Percentiles rank a stretch among this genome's conserved stretches.
Conservation (phyloP, 2,329 filamentous ascomycete genomes). For the Aulographum hederae region DNA sequence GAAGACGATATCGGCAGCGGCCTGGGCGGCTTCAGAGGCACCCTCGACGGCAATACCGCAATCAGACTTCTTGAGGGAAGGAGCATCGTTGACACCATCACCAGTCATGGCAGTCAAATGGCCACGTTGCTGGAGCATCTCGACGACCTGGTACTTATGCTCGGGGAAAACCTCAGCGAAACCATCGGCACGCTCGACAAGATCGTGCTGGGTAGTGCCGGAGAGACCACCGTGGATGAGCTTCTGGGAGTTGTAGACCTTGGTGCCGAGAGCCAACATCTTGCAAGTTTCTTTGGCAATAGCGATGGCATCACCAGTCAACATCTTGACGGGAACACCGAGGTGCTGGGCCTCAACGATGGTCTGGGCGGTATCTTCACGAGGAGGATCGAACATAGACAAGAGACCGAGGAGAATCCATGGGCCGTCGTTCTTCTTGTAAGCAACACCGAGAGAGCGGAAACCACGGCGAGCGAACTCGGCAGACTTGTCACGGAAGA, state of each 20-base stretch:
- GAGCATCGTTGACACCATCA: constrained; percentile 59
- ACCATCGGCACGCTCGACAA: constrained; percentile 57
- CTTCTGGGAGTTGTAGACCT: constrained; percentile 66
- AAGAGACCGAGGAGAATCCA: constrained; percentile 61
- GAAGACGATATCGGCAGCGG: constrained; percentile 58
- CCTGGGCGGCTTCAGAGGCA: constrained; percentile 53
- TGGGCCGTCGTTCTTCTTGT: constrained; percentile 57
- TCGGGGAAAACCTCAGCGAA: constrained; percentile 60
- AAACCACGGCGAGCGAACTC: constrained; percentile 67
- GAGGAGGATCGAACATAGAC: constrained; percentile 65
- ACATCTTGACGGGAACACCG: constrained; percentile 64
- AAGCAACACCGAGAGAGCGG: constrained; percentile 61
- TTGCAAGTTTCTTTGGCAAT: constrained; percentile 72
- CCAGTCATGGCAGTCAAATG: constrained; percentile 61
- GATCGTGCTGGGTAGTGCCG: constrained; percentile 55
- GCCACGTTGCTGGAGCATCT: constrained; percentile 57
- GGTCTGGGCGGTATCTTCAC: constrained; percentile 62
- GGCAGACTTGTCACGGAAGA: constrained; percentile 54
- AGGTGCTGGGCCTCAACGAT: constrained; percentile 60
- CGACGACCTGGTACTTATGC: constrained; percentile 61
- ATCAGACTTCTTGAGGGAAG: constrained; percentile 56
- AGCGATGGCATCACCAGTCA: constrained; percentile 63
- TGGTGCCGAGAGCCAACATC: constrained; percentile 62
- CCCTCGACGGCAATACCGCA: constrained; percentile 59
- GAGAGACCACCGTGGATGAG: constrained; percentile 59